Conservation (phyloP, 2,329 filamentous ascomycete species). For the Mycosphaerella arachidis region DNA sequence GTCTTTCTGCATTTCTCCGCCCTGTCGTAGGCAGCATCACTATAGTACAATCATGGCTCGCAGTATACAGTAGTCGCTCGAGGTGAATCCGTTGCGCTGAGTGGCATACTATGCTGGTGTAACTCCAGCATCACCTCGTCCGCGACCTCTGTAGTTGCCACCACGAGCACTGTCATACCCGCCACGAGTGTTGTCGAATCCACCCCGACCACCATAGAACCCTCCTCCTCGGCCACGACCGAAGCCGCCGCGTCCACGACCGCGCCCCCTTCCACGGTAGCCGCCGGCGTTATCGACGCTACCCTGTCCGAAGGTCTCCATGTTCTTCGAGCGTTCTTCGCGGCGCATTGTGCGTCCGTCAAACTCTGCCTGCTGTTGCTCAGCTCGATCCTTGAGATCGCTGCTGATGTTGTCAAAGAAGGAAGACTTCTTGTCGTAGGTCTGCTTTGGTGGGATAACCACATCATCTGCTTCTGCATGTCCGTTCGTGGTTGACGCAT, state of each 20-base stretch:
- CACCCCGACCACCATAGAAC: constrained; percentile 15
- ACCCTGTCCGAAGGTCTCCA: constrained; percentile 96
- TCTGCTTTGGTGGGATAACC: constrained; percentile 41
- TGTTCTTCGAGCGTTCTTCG: constrained; percentile 90
- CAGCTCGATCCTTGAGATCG: constrained; percentile 79
- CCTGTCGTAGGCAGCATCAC: constrained; percentile 7
- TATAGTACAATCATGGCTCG: constrained; percentile 7
- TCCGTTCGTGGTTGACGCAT: constrained; percentile 27
- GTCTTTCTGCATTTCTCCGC: constrained; percentile 1
- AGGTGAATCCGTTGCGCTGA: neutral
- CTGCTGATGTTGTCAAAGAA: constrained; percentile 99
- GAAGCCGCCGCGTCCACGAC: constrained; percentile 62
- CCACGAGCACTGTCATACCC: neutral
- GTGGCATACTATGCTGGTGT: constrained; percentile 5
- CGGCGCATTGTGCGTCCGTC: constrained; percentile 83
- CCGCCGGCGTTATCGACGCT: constrained; percentile 71
- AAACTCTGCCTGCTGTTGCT: constrained; percentile 48
- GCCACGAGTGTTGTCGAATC: constrained; percentile 11
- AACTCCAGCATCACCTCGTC: constrained; percentile 18
- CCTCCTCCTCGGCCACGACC: constrained; percentile 46
- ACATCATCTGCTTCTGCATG: constrained; percentile 34
- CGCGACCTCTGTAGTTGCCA: constrained; percentile 16
- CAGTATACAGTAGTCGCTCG: neutral
- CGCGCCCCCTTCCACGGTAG: constrained; percentile 71
- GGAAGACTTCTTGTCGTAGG: constrained; percentile 80